These are phyloP conservation scores for Eimeria zaria DNA, from an alignment of 169 alveolate species.

Conservation along the genomic window DNA sequence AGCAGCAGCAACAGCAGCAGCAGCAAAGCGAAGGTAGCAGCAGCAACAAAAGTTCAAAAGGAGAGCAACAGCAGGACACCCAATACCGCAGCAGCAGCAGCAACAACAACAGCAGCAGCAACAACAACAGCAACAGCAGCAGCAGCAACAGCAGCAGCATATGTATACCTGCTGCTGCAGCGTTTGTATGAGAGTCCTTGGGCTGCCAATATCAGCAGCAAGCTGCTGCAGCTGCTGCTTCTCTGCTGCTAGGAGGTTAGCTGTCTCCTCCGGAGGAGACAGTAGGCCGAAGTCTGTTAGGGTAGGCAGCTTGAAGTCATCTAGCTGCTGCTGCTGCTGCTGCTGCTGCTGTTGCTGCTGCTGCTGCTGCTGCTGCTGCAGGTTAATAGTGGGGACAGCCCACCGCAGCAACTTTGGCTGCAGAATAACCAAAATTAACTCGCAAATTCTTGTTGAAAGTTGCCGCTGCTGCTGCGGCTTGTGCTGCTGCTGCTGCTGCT, in stretches of 20 bases:
- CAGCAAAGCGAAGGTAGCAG: not conserved
- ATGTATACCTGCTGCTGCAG: conserved; percentile 32
- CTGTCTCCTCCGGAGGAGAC: conserved; percentile 15
- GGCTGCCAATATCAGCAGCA: not conserved
- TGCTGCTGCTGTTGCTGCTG: conserved; percentile 45
- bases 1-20: conserved; percentile 8
- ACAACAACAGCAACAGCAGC: conserved; percentile 4
- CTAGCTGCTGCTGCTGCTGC: conserved; percentile 25
- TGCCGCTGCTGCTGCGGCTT: conserved; percentile 59
- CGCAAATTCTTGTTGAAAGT: conserved; percentile 57
- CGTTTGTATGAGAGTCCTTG: not conserved
- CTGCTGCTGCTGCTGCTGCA: conserved; percentile 2
- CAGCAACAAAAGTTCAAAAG: not conserved
- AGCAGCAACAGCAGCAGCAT: conserved; percentile 18
- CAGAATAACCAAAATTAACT: conserved; percentile 31
- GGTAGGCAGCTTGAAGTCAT: conserved; percentile 6
- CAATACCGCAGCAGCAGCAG: conserved; percentile 12
- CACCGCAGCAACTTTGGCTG: conserved; percentile 82
- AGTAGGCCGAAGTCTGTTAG: conserved; percentile 39
- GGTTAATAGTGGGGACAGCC: conserved; percentile 11
- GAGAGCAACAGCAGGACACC: no score
- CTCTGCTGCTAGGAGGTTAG: conserved; percentile 3
- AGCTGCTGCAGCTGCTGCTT: conserved; percentile 70
- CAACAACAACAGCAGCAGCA: not conserved
- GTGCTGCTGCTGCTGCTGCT: conserved; percentile 68